A percentile compares a stretch with the other conserved stretches of the same genome.
Evolutionary conservation across 345 rosid species (phyloP).

Genomic region (Cardamine occulta): DNA sequence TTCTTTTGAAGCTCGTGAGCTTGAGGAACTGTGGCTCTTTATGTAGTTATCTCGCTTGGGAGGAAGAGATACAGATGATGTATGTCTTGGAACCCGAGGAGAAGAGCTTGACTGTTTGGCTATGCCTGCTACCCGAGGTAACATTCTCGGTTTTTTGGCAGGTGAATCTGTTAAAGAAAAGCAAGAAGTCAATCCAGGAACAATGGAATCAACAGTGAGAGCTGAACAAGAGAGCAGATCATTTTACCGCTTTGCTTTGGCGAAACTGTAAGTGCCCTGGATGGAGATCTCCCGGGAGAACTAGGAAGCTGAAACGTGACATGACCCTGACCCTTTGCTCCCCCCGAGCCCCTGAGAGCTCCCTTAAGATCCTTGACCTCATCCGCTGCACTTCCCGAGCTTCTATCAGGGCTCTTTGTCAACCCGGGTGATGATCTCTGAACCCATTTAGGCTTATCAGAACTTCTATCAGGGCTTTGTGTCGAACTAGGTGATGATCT

Average conservation of each 20-base stretch:
- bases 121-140: conserved; percentile 34
- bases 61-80: conserved; percentile 24
- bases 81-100: conserved; percentile 16
- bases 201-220: conserved; percentile 21
- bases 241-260: conserved; percentile 36
- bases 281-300: conserved; percentile 24
- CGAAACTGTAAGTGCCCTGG: background rate
- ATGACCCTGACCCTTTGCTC: conserved; percentile 33
- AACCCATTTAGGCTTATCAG: too few relatives aligned
- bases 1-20: conserved; percentile 26
- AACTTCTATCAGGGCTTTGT: conserved; percentile 20
- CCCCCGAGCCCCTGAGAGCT: conserved; percentile 33
- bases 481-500: background rate
- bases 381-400: background rate
- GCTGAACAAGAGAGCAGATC: conserved; percentile 5
- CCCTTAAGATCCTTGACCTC: conserved; percentile 35
- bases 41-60: conserved; percentile 20
- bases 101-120: conserved; percentile 27
- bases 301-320: conserved; percentile 41
- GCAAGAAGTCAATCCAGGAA: conserved; percentile 9
- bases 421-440: background rate
- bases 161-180: conserved; percentile 24
- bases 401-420: conserved; percentile 23
- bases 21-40: conserved; percentile 20
- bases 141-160: conserved; percentile 26